Base-by-base conservation (phyloP, 768 basidiomycete genomes). In the Imleria badia region DNA sequence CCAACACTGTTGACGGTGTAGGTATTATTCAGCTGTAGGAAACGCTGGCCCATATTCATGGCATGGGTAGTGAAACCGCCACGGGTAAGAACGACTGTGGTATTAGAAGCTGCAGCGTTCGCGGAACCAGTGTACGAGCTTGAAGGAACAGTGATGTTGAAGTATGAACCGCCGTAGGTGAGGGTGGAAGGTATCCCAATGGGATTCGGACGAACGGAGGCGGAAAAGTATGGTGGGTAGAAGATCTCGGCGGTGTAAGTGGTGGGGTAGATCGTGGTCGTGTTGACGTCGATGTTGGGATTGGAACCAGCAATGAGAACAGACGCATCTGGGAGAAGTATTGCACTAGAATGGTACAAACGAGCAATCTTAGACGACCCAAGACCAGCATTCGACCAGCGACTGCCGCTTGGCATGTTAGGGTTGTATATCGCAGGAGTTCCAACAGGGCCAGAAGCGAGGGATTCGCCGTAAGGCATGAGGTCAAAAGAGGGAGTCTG, bases 291-390 rank as follows among this genome's bases (percentile, higher is more conserved):
- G 44, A 91, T 79, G 68, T 95, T 96, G 15, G 95, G 94, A 74
- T 98, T 98, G 30, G 91, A 94, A 12, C 96, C 96, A 40, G 91
- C 93, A 59, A 96, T 81, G 40, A 97, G 72, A 42, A 98, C 85
- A 3, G 90, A 90, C 0, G 82, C 91, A 57, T 90, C 94, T 20
- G 93, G 87, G 30, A 98, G 84, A 40, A 98, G 81, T 12, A 95
- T 79, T 17, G 94, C 94, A 2, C 85, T 84, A 3, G 94, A 96
- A 72, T 98, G 95, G 74, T 98, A 98, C 65, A 98, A 75, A 55
- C 95, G 84, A 46, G 94, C 76, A 56, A 94, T 86, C 20, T 66
- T 76, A 3, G 90, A 86, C 0, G 82, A 77, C 13, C 65, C 66
- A 19, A 94, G 71, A 36, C 89, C 87, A 5, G 78, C 76, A 45